Evolutionary conservation across 345 rosid genomes (phyloP).

Genomic region (Angophora floribunda): DNA sequence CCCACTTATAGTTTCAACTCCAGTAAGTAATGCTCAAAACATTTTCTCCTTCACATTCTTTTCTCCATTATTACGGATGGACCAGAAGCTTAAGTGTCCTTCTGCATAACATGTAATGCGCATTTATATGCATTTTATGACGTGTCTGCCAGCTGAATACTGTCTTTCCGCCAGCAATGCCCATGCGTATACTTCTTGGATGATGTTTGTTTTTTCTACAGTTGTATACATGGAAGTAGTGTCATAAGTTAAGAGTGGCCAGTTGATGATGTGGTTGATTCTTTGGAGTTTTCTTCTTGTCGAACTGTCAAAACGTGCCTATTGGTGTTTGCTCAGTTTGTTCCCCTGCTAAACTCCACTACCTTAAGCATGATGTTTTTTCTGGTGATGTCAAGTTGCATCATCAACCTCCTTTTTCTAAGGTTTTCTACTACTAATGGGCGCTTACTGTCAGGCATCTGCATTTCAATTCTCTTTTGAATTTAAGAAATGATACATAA

Average conservation of each 20-base stretch:
- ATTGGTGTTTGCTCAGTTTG: neutral
- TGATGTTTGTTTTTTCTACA: neutral
- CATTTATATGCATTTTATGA: neutral
- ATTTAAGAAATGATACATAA: neutral
- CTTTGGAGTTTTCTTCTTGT: neutral
- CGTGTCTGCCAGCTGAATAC: neutral
- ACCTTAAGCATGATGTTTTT: neutral
- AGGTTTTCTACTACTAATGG: neutral
- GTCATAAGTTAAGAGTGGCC: neutral
- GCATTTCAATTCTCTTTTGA: neutral
- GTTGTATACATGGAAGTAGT: neutral
- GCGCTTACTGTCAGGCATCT: neutral
- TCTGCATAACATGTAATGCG: neutral
- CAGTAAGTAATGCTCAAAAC: slow-evolving; percentile 37
- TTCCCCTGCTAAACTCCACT: neutral
- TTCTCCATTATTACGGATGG: neutral
- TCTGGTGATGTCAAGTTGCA: neutral
- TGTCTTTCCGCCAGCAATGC: neutral
- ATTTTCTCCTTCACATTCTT: neutral
- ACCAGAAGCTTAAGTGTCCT: neutral
- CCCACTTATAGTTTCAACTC: slow-evolving; percentile 80
- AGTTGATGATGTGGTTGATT: neutral
- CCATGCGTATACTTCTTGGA: neutral
- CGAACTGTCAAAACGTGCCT: neutral
- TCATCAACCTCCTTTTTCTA: neutral